Evolutionary conservation across 805 yeast genomes (phyloP).

Genomic region (Monosporozyma siamensis): DNA sequence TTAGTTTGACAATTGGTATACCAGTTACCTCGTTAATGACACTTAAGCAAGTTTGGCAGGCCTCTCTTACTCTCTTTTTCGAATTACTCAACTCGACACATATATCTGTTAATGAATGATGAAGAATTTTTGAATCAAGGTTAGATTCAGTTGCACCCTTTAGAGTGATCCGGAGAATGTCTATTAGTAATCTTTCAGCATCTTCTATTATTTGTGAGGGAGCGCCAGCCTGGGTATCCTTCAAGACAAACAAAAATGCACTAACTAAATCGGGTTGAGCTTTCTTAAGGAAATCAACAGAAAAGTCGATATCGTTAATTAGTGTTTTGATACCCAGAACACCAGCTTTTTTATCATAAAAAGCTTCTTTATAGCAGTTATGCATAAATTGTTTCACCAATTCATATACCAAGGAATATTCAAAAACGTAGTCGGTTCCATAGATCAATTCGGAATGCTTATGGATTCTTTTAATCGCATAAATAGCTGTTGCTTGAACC

Average conservation of each 20-base stretch:
- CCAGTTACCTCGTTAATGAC: slow-evolving; percentile 61
- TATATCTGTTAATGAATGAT: slow-evolving; percentile 74
- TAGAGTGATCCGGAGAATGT: slow-evolving; percentile 59
- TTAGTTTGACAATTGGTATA: slow-evolving; percentile 62
- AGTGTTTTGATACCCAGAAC: slow-evolving; percentile 71
- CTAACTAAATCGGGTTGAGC: slow-evolving; percentile 79
- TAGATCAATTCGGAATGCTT: slow-evolving; percentile 55
- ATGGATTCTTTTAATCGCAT: slow-evolving; percentile 54
- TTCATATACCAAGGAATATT: slow-evolving; percentile 66
- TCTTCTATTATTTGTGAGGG: slow-evolving; percentile 67
- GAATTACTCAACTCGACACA: slow-evolving; percentile 91
- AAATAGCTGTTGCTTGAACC: slow-evolving; percentile 63
- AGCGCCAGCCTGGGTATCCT: slow-evolving; percentile 84
- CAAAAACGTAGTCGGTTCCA: slow-evolving; percentile 59
- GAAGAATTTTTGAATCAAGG: slow-evolving; percentile 57
- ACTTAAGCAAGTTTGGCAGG: slow-evolving; percentile 63
- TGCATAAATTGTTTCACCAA: slow-evolving; percentile 80
- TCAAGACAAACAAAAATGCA: slow-evolving; percentile 77
- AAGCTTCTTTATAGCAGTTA: slow-evolving; percentile 82
- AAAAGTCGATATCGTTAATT: slow-evolving; percentile 56
- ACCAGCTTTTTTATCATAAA: slow-evolving; percentile 82
- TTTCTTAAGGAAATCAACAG: slow-evolving; percentile 62
- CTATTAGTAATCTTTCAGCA: slow-evolving; percentile 60
- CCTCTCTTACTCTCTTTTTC: slow-evolving; percentile 68
- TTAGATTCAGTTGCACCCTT: slow-evolving; percentile 50